Percentiles rank a stretch among this genome's conserved stretches.
phyloP scores from a whole-genome alignment of 768 basidiomycete genomes.

The Gloeopeniophorella convolvens region DNA sequence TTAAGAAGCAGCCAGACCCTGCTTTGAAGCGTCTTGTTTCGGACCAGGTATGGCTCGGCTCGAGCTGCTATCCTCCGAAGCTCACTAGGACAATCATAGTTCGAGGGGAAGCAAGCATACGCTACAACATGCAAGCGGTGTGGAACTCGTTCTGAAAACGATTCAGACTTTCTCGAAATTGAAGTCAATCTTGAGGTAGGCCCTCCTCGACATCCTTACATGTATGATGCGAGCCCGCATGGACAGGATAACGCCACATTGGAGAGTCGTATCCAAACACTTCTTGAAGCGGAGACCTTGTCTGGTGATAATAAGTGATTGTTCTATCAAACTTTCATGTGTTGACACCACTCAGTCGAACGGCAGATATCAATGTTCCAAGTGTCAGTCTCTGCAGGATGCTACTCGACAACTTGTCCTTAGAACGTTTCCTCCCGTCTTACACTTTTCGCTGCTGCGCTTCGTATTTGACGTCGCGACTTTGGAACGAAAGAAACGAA shows the following conservation, averaged over 20 bases:
- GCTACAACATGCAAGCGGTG: conserved; percentile 75
- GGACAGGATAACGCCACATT: conserved; percentile 64
- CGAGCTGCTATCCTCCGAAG: neutral
- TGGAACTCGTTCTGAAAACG: conserved; percentile 56
- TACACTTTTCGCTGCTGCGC: conserved; percentile 90
- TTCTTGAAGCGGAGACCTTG: conserved; percentile 65
- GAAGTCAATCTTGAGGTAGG: conserved; percentile 77
- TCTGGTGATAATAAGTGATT: conserved; percentile 80
- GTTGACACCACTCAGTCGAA: neutral
- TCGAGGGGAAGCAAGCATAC: conserved; percentile 81
- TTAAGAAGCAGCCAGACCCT: conserved; percentile 68
- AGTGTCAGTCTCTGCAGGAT: conserved; percentile 65
- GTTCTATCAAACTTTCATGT: neutral
- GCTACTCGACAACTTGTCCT: conserved; percentile 75
- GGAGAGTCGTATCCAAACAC: conserved; percentile 61
- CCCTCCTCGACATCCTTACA: neutral
- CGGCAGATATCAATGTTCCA: conserved; percentile 71
- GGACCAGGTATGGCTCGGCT: conserved; percentile 49
- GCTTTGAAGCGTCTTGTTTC: conserved; percentile 61
- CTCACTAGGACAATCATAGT: conserved; percentile 39
- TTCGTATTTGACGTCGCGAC: conserved; percentile 81
- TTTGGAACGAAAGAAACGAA: conserved; percentile 83
- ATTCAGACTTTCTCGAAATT: conserved; percentile 77
- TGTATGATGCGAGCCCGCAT: neutral
- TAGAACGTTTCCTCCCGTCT: conserved; percentile 69